A percentile compares a stretch with the other conserved stretches of the same genome.
phyloP scores from a whole-genome alignment of 1,284 basidiomycete genomes.

The Pseudozyma hubeiensis region DNA sequence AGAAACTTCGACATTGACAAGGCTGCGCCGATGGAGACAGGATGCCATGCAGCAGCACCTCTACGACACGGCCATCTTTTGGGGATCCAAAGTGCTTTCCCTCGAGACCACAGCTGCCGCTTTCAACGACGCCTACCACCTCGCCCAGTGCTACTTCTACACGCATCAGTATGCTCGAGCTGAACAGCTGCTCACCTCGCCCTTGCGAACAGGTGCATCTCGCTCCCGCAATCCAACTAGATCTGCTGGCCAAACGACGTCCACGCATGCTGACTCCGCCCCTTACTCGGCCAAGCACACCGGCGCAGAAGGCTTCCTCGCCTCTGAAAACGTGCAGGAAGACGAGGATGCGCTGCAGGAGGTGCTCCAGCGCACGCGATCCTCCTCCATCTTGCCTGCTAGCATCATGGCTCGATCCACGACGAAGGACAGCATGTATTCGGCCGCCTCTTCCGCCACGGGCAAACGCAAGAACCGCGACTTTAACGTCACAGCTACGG shows the following conservation, averaged over 20 bases:
- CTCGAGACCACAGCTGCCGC: slow-evolving; percentile 75
- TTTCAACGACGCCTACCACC: slow-evolving; percentile 89
- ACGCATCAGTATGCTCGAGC: slow-evolving; percentile 94
- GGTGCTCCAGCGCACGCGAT: slow-evolving; percentile 48
- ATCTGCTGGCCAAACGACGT: not conserved
- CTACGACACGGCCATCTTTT: slow-evolving; percentile 96
- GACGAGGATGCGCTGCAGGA: slow-evolving; percentile 53
- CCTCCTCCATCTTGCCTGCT: slow-evolving; percentile 42
- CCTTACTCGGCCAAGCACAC: slow-evolving; percentile 26
- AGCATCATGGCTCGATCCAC: slow-evolving; percentile 50
- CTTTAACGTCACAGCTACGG: slow-evolving; percentile 60
- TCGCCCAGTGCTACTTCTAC: slow-evolving; percentile 96
- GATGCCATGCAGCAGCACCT: slow-evolving; percentile 98
- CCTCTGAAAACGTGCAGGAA: slow-evolving; percentile 34
- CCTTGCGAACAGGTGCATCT: slow-evolving; percentile 72
- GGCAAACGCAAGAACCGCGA: slow-evolving; percentile 60
- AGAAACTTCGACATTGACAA: slow-evolving; percentile 57
- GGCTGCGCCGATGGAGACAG: slow-evolving; percentile 96
- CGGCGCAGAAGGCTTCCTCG: slow-evolving; percentile 32
- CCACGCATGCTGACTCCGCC: slow-evolving; percentile 1
- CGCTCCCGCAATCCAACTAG: not conserved
- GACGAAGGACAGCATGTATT: slow-evolving; percentile 41
- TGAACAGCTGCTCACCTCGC: slow-evolving; percentile 86
- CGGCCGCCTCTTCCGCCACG: slow-evolving; percentile 29
- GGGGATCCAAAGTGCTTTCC: slow-evolving; percentile 94